Base-by-base conservation (phyloP, 108 stramenopile genomes). In the Skeletonema menzelii region DNA sequence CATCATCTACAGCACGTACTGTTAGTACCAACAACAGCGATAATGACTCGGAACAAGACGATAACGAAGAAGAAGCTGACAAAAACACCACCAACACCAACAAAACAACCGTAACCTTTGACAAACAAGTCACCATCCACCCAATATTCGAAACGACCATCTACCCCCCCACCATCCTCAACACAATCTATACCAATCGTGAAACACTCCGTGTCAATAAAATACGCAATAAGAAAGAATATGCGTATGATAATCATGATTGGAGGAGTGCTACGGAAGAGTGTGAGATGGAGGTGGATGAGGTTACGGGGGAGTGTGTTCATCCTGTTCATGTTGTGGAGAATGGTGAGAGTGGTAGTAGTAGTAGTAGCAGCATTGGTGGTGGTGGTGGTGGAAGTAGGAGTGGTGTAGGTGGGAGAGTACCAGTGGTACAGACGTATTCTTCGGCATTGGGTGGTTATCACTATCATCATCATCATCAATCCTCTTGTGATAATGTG, bases 251-350 rank as follows among this genome's bases (percentile, higher is more conserved):
- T 37, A 20, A 47, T 31, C 35, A 80, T 34, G 82, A 83, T 73
- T 83, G 82, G 82, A 62, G 59, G 63, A 79, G 70, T 63, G 82
- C 69, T 7, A 70, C 74, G 12, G 83, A 84, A 32, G 83, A 84
- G 40, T 22, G 31, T 24, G 79, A 80, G 22, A 84, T 84, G 83
- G 49, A 61, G 57, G n/a, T 37, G 13, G 27, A 49, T 42, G 64
- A 70, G 30, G 46, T 27, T 13, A 70, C 44, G 19, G 83, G 79
- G 8, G 77, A 73, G 72, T 44, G 62, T 11, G 53, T 78, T 3
- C 83, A 84, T 72, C 83, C 83, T 4, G 83, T 70, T 10, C 83
- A 84, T 38, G 20, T 27, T 47, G 28, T 8, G 37, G 60, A 42
- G 30, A 46, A 55, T 49, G 28, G n/a, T 49, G 60, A 42, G 31